Evolutionary conservation across 441 rosid species (phyloP).

Genomic region (Adansonia gregorii): DNA sequence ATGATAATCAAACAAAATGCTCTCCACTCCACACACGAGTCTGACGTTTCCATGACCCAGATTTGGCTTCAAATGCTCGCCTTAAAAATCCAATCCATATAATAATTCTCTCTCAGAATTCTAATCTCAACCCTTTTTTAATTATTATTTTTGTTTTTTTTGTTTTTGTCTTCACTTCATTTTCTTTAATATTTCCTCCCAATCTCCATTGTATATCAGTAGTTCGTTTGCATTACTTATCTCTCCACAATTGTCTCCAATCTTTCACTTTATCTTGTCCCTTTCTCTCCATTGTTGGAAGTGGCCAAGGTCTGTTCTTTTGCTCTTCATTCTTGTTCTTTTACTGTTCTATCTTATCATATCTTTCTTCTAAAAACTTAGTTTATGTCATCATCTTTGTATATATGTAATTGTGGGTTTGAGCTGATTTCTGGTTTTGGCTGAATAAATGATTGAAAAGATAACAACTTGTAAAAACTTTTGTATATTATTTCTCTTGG

Average conservation of each 20-base stretch:
- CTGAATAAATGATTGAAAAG: neutral
- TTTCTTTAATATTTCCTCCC: neutral
- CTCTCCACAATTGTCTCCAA: conserved; percentile 18
- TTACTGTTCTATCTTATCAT: conserved; percentile 13
- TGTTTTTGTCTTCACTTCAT: neutral
- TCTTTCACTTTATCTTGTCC: neutral
- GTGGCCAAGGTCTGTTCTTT: conserved; percentile 36
- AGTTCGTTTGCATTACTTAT: conserved; percentile 14
- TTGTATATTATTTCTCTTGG: neutral
- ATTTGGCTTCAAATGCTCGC: conserved; percentile 36
- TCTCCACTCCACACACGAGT: conserved; percentile 27
- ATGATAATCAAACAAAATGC: neutral
- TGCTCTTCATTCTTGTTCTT: neutral
- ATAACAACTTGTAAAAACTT: neutral
- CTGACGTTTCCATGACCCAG: conserved; percentile 28
- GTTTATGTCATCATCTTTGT: conserved; percentile 9
- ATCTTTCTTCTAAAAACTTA: neutral
- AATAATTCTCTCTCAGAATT: neutral
- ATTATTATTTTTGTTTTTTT: neutral
- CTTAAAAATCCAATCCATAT: conserved; percentile 32
- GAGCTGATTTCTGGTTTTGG: conserved; percentile 15
- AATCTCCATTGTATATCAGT: neutral
- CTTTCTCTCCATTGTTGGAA: conserved; percentile 5
- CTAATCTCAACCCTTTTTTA: neutral
- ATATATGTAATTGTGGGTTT: conserved; percentile 9